phyloP scores from a whole-genome alignment of 768 basidiomycete species.

The Lactifluus rugatus region DNA sequence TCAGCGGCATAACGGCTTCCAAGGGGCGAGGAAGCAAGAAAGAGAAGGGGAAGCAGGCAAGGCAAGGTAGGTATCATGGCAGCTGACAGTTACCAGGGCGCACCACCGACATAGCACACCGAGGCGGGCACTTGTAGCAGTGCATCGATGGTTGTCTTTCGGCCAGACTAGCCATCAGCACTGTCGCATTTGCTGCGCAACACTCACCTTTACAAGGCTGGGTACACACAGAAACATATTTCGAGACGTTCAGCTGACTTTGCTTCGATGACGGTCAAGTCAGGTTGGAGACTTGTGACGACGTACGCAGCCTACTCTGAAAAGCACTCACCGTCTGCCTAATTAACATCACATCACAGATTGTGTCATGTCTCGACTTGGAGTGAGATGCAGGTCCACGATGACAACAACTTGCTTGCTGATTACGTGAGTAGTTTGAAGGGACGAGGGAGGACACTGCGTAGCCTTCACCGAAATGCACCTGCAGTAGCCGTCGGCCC shows the following conservation, averaged over 20 bases:
- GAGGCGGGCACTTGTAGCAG: background rate
- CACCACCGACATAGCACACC: background rate
- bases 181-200: background rate
- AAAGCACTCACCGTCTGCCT: background rate
- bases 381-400: background rate
- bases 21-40: background rate
- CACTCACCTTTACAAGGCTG: background rate
- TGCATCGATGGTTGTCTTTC: slow-evolving; percentile 5
- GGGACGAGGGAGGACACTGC: slow-evolving; percentile 1
- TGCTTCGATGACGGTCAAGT: no score
- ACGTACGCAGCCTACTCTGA: background rate
- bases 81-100: background rate
- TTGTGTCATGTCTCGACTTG: background rate
- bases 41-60: background rate
- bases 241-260: no score
- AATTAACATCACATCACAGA: background rate
- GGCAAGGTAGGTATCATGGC: background rate
- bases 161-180: slow-evolving; percentile 2
- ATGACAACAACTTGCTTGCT: background rate
- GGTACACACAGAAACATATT: no score
- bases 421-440: background rate
- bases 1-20: background rate
- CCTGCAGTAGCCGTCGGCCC: no score
- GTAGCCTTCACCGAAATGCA: no score
- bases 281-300: no score